Evolutionary conservation across 2,329 filamentous ascomycete genomes (phyloP), one percentile per base, ranked within the genome.

Genomic region (Orbilia quercus): DNA sequence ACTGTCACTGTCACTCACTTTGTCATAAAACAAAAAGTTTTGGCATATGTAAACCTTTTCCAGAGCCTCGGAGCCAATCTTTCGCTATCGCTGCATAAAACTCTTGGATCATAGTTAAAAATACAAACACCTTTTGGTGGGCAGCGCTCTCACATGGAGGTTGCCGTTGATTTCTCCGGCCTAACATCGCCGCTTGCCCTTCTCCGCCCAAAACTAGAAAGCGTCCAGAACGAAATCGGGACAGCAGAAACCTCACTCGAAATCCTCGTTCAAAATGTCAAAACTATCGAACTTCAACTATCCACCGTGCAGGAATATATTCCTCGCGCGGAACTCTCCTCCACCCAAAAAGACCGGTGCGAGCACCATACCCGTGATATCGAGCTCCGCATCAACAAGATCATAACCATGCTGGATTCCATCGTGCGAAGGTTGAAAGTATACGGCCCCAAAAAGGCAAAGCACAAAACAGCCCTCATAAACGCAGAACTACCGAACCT

Each of bases 261-360:
- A n/a, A 16, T 42, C 40, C 23, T 59, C 6, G 14, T 59, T 25
- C 36, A 59, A 12, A 47, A 47, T 34, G 25, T 59, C 40, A 47
- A 59, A 23, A 59, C n/a, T 36, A 59, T 38, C 22, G 42, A 59
- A 47, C 16, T 45, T 34, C 54, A 59, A 36, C 14, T 59, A 45
- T 45, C 42, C 5, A 45, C 42, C 18, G 42, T 62, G 9, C 57
- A 62, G 34, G 57, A 51, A 50, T 62, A 62, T 23, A 18, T 62
- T 22, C 2, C 42, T 12, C 42, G 57, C 7, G 57, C 57, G n/a
- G 42, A 51, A 23, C 57, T 62, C 1, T 62, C 57, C 1, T 18
- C 7, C 9, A 40, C 57, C 14, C 57, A 62, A 31, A 62, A 12
- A n/a, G 7, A n/a, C 3, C 22, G 31, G 36, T 62, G 42, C 44